Base-by-base conservation (phyloP, 1,284 basidiomycete genomes). In the Wolfiporia cocos region DNA sequence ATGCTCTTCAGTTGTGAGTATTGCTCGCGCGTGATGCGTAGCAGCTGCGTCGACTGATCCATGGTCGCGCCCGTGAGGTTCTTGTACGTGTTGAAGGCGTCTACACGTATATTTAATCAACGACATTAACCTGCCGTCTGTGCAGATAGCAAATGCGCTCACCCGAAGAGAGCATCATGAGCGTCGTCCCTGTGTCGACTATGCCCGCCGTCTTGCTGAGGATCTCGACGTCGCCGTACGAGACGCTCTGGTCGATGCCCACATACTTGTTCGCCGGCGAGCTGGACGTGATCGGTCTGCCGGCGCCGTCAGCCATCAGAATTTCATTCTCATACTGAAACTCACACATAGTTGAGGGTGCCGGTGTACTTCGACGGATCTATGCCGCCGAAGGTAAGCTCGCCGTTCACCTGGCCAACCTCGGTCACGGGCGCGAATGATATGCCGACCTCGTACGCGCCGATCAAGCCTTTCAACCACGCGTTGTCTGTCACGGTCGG, bases 61-160 rank as follows among this genome's bases (percentile, higher is more conserved):
- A 52, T 21, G 5, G 61, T 63, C 19, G 58, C 79, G 20, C 78
- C 78, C 7, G 77, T 82, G 6, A 65, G 65, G 1, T 50, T 24
- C 39, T 64, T 49, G 57, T 84, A 83, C 4, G 46, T 46, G n/a
- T 58, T 47, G 59, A 74, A 76, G 0, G 74, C 78, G 51, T 79
- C 76, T 57, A 21, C 9, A 10, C 4, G 26, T 3, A 6, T 14
- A 23, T 15, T 18, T 10, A 4, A 30, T 23, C 17, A n/a, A 19
- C 12, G 20, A 12, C 23, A 26, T 23, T 22, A 15, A 20, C n/a
- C 14, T 14, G 9, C 7, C 21, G 2, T 28, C 15, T 31, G 17
- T 14, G 18, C 21, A 29, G 10, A 10, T 18, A 14, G 20, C 11
- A 21, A 22, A 9, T 10, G 19, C 3, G 42, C 52, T 1, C 39